Base-by-base conservation (phyloP, 2,329 filamentous ascomycete genomes). In the Neonectria faginata region DNA sequence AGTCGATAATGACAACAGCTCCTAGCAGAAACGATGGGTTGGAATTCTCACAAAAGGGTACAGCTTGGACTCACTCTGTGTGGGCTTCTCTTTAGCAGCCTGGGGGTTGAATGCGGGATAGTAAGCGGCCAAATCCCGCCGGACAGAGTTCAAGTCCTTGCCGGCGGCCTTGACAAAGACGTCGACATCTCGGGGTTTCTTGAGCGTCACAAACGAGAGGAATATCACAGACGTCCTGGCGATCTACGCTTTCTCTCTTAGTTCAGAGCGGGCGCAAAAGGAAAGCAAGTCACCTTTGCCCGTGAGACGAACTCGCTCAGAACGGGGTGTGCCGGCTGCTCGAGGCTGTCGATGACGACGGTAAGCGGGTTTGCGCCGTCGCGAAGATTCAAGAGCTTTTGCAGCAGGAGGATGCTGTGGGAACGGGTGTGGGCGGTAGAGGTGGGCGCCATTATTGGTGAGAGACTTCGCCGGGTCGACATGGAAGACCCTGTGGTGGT, bases 331-430 rank as follows among this genome's bases (percentile, higher is more conserved):
- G 89, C 92, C 27, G 90, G 89, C 79, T 97, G 94, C 80, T 97
- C 93, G 31, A 97, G 83, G 36, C 86, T 92, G 78, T 98, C 95
- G 61, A 97, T 84, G 3, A 97, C 80, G 27, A 98, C 83, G 0
- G 94, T 97, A 74, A 98, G 89, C 3, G 95, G 95, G 53, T 93
- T 97, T 14, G 91, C 89, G 61, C 88, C 89, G 78, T 96, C 92
- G 67, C 93, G 87, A 60, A 93, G 83, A 74, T 90, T 92, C 67
- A 97, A 84, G 2, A 97, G 83, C 75, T 93, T 94, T 67, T 94
- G 92, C 60, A 97, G 89, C 2, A 97, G 84, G 3, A 97, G 87
- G 22, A 97, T 81, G 76, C 94, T 94, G 79, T 97, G 94, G 20
- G 93, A 94, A 68, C 93, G 88, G 31, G 92, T 86, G 75, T 97